These are phyloP conservation scores for Calonectria henricotiae DNA, from an alignment of 2,329 filamentous ascomycete genomes.

Conservation along the genomic window DNA sequence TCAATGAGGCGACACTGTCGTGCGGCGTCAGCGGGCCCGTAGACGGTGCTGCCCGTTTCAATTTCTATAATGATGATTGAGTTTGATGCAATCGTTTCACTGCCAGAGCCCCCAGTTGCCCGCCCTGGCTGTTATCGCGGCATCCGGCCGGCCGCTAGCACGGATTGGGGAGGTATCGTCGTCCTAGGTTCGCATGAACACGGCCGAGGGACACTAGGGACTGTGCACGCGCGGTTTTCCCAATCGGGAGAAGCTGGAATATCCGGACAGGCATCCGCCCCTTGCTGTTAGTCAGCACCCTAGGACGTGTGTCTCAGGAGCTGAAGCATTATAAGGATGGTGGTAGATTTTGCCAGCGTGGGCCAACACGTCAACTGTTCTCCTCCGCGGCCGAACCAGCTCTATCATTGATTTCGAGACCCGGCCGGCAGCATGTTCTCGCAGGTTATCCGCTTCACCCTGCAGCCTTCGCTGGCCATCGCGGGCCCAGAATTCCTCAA, in stretches of 20 bases:
- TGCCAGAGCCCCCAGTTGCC: not conserved
- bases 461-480: constrained; percentile 3
- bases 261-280: not conserved
- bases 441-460: constrained; percentile 6
- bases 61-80: not conserved
- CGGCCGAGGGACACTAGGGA: not conserved
- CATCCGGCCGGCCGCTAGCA: not conserved
- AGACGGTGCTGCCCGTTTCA: not conserved
- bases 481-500: not conserved
- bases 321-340: constrained; percentile 22
- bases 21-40: not conserved
- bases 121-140: not conserved
- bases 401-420: not conserved
- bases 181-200: constrained; percentile 3
- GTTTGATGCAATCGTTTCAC: not conserved
- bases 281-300: constrained; percentile 17
- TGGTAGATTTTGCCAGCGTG: constrained; percentile 1
- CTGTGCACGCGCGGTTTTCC: constrained; percentile 18
- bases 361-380: not conserved
- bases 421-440: not conserved
- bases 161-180: not conserved
- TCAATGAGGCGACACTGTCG: not conserved
- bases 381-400: not conserved
- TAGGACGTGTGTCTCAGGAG: constrained; percentile 11
- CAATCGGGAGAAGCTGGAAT: constrained; percentile 8